Evolutionary conservation across 2,329 filamentous ascomycete genomes (phyloP).

Genomic region (Macrophomina tecta): DNA sequence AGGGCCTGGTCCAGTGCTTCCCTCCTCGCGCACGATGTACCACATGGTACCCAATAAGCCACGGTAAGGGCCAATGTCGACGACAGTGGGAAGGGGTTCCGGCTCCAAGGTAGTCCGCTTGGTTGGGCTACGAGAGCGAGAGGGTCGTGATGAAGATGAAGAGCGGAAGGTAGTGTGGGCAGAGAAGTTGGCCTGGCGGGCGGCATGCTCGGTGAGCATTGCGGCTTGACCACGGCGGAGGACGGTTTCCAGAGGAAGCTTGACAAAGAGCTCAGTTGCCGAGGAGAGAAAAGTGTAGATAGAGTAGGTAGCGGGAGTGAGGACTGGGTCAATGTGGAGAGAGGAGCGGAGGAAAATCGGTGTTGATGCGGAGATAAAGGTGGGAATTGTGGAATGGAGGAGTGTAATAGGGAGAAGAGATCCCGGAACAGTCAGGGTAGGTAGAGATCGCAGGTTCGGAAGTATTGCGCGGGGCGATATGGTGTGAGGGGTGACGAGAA

Average conservation of each 20-base stretch:
- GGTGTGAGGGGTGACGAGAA: constrained; percentile 83
- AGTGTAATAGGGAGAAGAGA: constrained; percentile 81
- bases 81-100: constrained; percentile 67
- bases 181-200: constrained; percentile 39
- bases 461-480: constrained; percentile 78
- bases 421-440: constrained; percentile 70
- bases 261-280: constrained; percentile 79
- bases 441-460: constrained; percentile 76
- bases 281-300: constrained; percentile 82
- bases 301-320: constrained; percentile 82
- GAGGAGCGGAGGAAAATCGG: constrained; percentile 87
- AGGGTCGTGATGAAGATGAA: constrained; percentile 27
- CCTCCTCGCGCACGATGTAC: constrained; percentile 83
- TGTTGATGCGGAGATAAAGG: constrained; percentile 79
- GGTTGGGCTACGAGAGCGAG: constrained; percentile 2
- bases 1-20: constrained; percentile 48
- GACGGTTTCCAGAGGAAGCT: constrained; percentile 90
- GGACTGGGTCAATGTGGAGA: constrained; percentile 79
- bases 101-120: background rate
- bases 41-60: constrained; percentile 94
- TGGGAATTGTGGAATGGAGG: constrained; percentile 83
- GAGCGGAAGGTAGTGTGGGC: constrained; percentile 36
- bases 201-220: constrained; percentile 52
- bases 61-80: constrained; percentile 79
- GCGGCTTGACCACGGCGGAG: constrained; percentile 85